A percentile compares a stretch with the other conserved stretches of the same genome.
phyloP scores from a whole-genome alignment of 2,329 filamentous ascomycete species.

The Hypoxylon rubiginosum region DNA sequence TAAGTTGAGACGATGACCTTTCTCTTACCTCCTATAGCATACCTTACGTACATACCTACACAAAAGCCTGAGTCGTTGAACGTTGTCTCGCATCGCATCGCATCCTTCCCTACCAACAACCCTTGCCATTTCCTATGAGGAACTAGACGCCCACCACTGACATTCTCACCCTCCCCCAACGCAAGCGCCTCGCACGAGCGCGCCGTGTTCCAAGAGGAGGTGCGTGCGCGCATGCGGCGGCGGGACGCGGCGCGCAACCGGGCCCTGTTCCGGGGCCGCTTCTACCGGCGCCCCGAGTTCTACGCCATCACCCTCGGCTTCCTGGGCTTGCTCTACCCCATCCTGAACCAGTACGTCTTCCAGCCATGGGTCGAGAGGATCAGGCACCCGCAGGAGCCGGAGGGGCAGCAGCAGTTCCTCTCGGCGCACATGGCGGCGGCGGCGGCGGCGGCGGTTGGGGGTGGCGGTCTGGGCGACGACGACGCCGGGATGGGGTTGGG shows the following conservation, averaged over 20 bases:
- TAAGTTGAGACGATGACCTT: slow-evolving; percentile 11
- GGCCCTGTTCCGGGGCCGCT: slow-evolving; percentile 28
- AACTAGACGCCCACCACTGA: neutral
- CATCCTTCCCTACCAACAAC: too few relatives aligned
- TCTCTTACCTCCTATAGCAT: neutral
- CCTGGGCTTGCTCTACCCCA: slow-evolving; percentile 32
- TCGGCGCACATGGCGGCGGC: too few relatives aligned
- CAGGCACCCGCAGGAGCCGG: neutral
- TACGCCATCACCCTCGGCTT: slow-evolving; percentile 34
- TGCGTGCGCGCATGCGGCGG: slow-evolving; percentile 30
- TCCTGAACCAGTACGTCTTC: slow-evolving; percentile 35
- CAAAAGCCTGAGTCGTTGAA: neutral
- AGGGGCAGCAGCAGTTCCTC: too few relatives aligned
- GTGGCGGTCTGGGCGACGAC: too few relatives aligned
- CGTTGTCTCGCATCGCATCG: too few relatives aligned
- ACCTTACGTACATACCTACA: neutral
- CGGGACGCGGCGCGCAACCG: slow-evolving; percentile 37
- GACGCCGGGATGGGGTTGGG: too few relatives aligned
- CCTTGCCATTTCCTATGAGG: too few relatives aligned
- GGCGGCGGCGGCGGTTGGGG: too few relatives aligned
- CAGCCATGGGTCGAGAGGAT: slow-evolving; percentile 13
- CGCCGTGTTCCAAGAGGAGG: slow-evolving; percentile 41
- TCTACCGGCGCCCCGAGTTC: slow-evolving; percentile 36
- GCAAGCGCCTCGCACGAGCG: slow-evolving; percentile 39
- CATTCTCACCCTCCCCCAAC: neutral